Evolutionary conservation across 163 green algal genomes (phyloP).

Genomic region (Dunaliella salina): DNA sequence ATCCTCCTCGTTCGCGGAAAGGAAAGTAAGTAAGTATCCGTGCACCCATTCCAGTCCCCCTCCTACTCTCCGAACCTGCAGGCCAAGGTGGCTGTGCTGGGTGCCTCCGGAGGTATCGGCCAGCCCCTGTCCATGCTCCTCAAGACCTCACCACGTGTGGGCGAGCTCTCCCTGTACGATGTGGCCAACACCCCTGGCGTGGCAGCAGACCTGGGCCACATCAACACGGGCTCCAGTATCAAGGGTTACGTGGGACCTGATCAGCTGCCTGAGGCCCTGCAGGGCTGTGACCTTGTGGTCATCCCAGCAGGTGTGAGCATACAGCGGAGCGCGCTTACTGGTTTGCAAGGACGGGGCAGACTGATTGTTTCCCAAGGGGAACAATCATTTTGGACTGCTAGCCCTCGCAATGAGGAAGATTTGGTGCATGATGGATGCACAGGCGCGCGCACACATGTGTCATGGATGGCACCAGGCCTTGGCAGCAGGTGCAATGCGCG

Average conservation of each 20-base stretch:
- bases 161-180: conserved; percentile 93
- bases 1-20: too few relatives aligned
- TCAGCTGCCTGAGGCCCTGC: conserved; percentile 79
- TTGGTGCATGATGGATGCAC: too few relatives aligned
- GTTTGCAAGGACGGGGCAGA: too few relatives aligned
- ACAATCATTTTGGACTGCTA: too few relatives aligned
- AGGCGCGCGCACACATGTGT: too few relatives aligned
- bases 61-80: conserved; percentile 18
- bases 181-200: conserved; percentile 93
- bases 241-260: conserved; percentile 67
- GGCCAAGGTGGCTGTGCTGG: conserved; percentile 90
- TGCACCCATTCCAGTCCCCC: neutral
- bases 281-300: conserved; percentile 86
- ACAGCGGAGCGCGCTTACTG: too few relatives aligned
- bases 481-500: too few relatives aligned
- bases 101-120: conserved; percentile 92
- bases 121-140: conserved; percentile 92
- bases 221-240: conserved; percentile 78
- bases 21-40: too few relatives aligned
- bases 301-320: conserved; percentile 81
- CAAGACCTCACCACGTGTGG: conserved; percentile 85
- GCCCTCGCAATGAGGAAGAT: too few relatives aligned
- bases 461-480: too few relatives aligned
- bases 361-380: too few relatives aligned
- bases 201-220: conserved; percentile 89